Conservation (phyloP, 176 grass and related monocot genomes). For the Thinopyrum elongatum region DNA sequence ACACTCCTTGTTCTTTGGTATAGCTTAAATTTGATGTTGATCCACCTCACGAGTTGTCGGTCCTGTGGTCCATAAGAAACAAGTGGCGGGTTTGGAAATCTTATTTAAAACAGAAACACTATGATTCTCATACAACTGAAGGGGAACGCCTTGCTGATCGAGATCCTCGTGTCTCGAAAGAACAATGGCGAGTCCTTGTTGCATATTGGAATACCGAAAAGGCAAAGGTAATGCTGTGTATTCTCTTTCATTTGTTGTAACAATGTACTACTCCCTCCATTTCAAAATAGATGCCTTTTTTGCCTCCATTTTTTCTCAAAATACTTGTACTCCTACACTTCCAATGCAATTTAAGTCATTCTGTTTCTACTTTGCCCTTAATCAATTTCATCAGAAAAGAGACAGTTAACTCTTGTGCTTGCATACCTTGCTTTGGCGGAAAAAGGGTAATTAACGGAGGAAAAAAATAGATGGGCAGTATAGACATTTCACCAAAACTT, state of each 20-base stretch:
- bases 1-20: constrained; percentile 8
- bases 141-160: constrained; percentile 36
- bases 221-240: constrained; percentile 19
- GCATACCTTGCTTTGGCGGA: background rate
- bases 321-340: background rate
- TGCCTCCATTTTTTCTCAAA: background rate
- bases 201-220: constrained; percentile 33
- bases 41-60: constrained; percentile 9
- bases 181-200: constrained; percentile 39
- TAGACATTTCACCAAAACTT: background rate
- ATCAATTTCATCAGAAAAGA: background rate
- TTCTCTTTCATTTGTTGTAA: background rate
- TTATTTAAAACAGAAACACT: constrained; percentile 18
- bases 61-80: constrained; percentile 20
- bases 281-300: background rate
- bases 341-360: background rate
- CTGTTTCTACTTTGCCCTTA: background rate
- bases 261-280: background rate
- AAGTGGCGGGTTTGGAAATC: constrained; percentile 44
- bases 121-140: constrained; percentile 38
- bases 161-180: constrained; percentile 20
- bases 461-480: background rate
- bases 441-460: background rate
- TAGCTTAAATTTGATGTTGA: constrained; percentile 38
- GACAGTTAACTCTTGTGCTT: background rate